Conservation (phyloP, 2,329 filamentous ascomycete genomes). For the Ophiognomonia clavigignenti-juglandacearum region DNA sequence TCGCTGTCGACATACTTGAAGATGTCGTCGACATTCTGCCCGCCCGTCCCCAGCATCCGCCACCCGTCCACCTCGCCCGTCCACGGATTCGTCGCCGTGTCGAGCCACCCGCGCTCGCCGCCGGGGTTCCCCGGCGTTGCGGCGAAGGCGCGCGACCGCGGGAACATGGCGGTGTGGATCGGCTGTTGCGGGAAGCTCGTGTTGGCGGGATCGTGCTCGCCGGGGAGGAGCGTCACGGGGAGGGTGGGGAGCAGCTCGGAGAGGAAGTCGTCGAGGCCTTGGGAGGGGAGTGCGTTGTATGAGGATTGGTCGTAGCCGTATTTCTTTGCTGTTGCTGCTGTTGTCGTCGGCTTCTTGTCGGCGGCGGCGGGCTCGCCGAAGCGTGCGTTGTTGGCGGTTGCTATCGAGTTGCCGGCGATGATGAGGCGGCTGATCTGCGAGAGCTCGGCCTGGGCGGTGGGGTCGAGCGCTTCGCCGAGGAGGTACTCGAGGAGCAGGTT, state of each 20-base stretch:
- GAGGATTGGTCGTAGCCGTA: slow-evolving; percentile 89
- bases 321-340: slow-evolving; percentile 68
- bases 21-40: slow-evolving; percentile 91
- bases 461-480: slow-evolving; percentile 70
- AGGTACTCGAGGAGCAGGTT: slow-evolving; percentile 82
- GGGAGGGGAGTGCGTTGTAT: slow-evolving; percentile 83
- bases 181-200: slow-evolving; percentile 87
- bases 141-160: slow-evolving; percentile 65
- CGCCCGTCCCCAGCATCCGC: slow-evolving; percentile 79
- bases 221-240: slow-evolving; percentile 84
- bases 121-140: slow-evolving; percentile 38
- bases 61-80: slow-evolving; percentile 87
- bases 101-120: slow-evolving; percentile 66
- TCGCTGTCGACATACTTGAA: slow-evolving; percentile 83
- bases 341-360: slow-evolving; percentile 38
- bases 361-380: not conserved
- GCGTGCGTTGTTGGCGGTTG: slow-evolving; percentile 26
- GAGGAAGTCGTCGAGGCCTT: slow-evolving; percentile 79
- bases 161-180: slow-evolving; percentile 89
- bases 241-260: slow-evolving; percentile 76
- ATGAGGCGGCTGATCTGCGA: slow-evolving; percentile 76
- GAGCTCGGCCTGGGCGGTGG: slow-evolving; percentile 52
- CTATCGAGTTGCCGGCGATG: slow-evolving; percentile 85
- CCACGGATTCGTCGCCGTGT: slow-evolving; percentile 89
- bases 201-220: slow-evolving; percentile 80